Evolutionary conservation across 306 rosid genomes (phyloP).

Genomic region (Chamaecrista fasciculata): DNA sequence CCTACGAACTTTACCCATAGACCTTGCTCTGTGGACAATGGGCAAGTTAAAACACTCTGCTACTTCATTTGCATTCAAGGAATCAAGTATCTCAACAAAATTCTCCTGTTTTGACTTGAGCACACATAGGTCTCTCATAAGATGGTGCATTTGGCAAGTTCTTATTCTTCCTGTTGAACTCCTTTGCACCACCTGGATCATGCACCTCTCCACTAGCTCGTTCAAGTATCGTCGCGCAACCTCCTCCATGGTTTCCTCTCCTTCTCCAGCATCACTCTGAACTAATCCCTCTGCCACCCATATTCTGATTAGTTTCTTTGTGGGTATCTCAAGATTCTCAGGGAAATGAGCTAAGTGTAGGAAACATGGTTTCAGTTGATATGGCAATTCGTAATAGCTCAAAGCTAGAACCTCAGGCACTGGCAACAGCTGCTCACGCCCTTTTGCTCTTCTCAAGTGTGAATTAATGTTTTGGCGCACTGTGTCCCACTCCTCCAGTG

Average conservation of each 20-base stretch:
- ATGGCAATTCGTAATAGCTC: constrained; percentile 56
- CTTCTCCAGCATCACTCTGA: constrained; percentile 28
- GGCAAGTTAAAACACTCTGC: background rate
- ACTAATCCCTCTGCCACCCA: constrained; percentile 67
- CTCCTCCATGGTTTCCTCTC: constrained; percentile 36
- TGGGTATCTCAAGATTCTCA: constrained; percentile 48
- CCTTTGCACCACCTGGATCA: constrained; percentile 39
- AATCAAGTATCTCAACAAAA: constrained; percentile 37
- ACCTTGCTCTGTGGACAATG: constrained; percentile 3
- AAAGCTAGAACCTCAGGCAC: constrained; percentile 44
- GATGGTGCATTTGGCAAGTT: constrained; percentile 51
- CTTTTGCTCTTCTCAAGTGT: constrained; percentile 38
- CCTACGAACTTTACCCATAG: constrained; percentile 39
- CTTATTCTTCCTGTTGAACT: constrained; percentile 48
- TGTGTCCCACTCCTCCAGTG: constrained; percentile 46
- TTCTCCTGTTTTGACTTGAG: constrained; percentile 45
- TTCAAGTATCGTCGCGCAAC: constrained; percentile 40
- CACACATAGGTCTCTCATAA: constrained; percentile 46
- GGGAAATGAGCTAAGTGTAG: constrained; percentile 52
- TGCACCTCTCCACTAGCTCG: constrained; percentile 46
- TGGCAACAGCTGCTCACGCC: constrained; percentile 35
- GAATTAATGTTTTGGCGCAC: constrained; percentile 41
- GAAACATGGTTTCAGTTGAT: constrained; percentile 57
- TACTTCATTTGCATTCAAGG: constrained; percentile 26
- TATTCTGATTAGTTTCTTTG: constrained; percentile 40